Evolutionary conservation across 257 asterid genomes (phyloP), one percentile per base, ranked within the genome.

Genomic region (Jasminum sambac): DNA sequence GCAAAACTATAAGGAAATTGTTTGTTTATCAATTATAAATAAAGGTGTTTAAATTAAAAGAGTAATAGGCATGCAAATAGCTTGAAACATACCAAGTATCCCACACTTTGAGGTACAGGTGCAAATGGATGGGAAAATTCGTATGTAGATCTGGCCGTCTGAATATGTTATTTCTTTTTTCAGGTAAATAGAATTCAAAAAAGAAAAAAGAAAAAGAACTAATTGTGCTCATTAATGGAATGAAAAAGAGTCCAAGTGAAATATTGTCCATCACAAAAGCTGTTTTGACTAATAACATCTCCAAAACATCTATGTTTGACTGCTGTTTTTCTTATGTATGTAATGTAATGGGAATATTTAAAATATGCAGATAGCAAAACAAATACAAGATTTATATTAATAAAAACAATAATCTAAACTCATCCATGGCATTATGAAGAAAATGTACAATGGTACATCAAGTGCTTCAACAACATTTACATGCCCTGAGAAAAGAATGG

Each of bases 381-480:
- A 63, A 11, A 68, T 58, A 63, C 12, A 23, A 43, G 66, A 59
- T 26, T 76, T 42, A 69, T 55, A 66, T 11, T 66, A 58, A 67
- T 9, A 58, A 50, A 62, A 72, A 24, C 13, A 16, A 41, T 5
- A 67, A 70, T 43, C 46, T 66, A 73, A 59, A 76, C 98, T 95
- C 82, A 95, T 95, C 99, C 99, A 95, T 72, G 99, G 99, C 99
- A 95, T 95, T 25, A 98, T 95, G 91, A 95, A 95, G 87, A 88
- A 95, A 76, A 95, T 95, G 88, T 95, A 98, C 73, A 95, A 76
- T 42, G 98, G 98, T 81, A 95, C 97, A 71, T 90, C 96, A 63
- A 95, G 99, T 73, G 99, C 90, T 84, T 95, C 99, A 77, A 98
- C 99, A 65, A 91, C 91, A 74, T 95, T 98, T 66, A 90, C 89